Evolutionary conservation across 352 stramenopile species (phyloP).

Genomic region (Thalassiosira exigua): DNA sequence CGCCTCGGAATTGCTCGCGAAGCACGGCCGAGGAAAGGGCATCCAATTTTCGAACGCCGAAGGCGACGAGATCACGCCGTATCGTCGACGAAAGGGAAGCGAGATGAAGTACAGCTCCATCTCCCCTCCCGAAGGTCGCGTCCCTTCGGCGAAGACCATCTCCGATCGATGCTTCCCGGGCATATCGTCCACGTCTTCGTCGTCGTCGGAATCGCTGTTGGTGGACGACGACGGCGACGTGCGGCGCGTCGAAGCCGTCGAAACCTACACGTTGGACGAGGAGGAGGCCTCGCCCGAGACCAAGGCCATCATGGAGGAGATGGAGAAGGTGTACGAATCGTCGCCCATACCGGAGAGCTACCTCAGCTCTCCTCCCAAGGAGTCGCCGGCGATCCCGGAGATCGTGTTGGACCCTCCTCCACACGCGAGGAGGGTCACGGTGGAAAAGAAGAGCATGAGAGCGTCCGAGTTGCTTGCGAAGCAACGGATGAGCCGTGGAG

Average conservation of each 20-base stretch:
- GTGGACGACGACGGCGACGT: constrained; percentile 5
- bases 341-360: constrained; percentile 50
- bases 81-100: too few species aligned
- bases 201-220: constrained; percentile 11
- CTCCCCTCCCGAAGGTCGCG: too few species aligned
- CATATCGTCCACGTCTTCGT: constrained; percentile 19
- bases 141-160: constrained; percentile 44
- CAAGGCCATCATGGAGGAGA: constrained; percentile 45
- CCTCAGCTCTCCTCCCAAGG: constrained; percentile 25
- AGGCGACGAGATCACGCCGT: too few species aligned
- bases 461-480: too few species aligned
- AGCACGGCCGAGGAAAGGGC: too few species aligned
- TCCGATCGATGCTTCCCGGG: constrained; percentile 37
- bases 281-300: constrained; percentile 28
- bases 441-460: constrained; percentile 22
- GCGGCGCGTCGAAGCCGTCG: background rate
- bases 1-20: too few species aligned
- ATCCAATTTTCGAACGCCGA: too few species aligned
- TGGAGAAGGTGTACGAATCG: constrained; percentile 37
- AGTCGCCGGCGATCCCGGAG: background rate
- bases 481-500: too few species aligned
- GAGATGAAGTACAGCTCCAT: too few species aligned
- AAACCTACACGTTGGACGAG: background rate
- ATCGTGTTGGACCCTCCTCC: constrained; percentile 9
- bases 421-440: background rate